Conservation (phyloP, 1,139 yeast genomes). For the Meyerozyma guilliermondii region DNA sequence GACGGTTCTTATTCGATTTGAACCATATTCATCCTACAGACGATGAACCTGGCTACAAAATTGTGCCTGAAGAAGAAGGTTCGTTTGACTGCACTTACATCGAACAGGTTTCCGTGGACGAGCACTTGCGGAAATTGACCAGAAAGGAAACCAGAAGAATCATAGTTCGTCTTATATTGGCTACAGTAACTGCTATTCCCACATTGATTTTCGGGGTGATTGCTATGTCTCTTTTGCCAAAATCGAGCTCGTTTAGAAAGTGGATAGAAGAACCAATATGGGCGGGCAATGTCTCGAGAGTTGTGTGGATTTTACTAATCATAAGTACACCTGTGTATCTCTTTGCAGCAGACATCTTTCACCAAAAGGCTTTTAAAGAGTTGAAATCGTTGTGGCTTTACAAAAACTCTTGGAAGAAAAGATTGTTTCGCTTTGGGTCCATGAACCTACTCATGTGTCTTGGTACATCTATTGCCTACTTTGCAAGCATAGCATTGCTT, state of each 20-base stretch:
- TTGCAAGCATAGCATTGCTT: conserved; percentile 59
- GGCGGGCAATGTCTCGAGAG: conserved; percentile 59
- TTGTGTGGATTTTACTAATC: conserved; percentile 60
- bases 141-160: conserved; percentile 45
- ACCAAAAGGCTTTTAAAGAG: conserved; percentile 59
- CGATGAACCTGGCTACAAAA: conserved; percentile 15
- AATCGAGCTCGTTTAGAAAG: conserved; percentile 32
- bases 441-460: conserved; percentile 70
- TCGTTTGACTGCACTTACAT: conserved; percentile 49
- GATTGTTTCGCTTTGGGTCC: conserved; percentile 67
- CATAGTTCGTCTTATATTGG: conserved; percentile 41
- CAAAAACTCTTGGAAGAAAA: conserved; percentile 49
- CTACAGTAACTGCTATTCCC: conserved; percentile 57
- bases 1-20: conserved; percentile 48
- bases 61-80: conserved; percentile 21
- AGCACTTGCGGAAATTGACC: conserved; percentile 51
- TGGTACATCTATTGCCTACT: conserved; percentile 70
- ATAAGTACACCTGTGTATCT: conserved; percentile 72
- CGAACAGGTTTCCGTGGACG: conserved; percentile 57
- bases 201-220: conserved; percentile 67
- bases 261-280: conserved; percentile 63
- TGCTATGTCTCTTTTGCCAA: conserved; percentile 58
- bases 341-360: conserved; percentile 71
- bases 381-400: conserved; percentile 51
- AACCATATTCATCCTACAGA: conserved; percentile 34